These are phyloP conservation scores for Akanthomyces uredinophilus DNA, from an alignment of 2,329 filamentous ascomycete species.

Conservation along the genomic window DNA sequence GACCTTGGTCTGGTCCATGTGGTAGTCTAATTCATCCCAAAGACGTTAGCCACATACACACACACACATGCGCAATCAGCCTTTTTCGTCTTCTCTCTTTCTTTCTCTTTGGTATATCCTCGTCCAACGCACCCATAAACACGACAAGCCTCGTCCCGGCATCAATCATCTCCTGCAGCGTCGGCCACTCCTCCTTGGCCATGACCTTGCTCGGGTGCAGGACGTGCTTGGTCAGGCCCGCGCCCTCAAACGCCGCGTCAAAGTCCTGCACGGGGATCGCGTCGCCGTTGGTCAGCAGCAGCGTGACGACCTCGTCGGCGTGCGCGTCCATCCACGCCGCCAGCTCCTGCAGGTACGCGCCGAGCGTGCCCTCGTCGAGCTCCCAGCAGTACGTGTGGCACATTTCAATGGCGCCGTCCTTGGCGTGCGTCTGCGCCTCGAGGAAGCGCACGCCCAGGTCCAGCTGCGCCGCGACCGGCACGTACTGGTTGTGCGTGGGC, in stretches of 20 bases:
- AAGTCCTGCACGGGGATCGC: constrained; percentile 51
- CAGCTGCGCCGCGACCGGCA: constrained; percentile 53
- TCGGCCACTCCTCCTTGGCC: constrained; percentile 59
- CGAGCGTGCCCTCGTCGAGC: constrained; percentile 53
- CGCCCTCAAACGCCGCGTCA: constrained; percentile 46
- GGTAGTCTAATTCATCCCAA: constrained; percentile 53
- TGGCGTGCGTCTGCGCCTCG: constrained; percentile 57
- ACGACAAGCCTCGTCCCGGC: constrained; percentile 59
- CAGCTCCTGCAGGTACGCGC: constrained; percentile 50
- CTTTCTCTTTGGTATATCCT: too few species aligned
- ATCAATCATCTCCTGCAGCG: constrained; percentile 60
- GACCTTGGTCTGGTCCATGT: constrained; percentile 43
- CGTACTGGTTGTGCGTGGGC: constrained; percentile 54
- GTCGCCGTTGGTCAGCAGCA: constrained; percentile 60
- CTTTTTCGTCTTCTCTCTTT: too few species aligned
- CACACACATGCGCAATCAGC: neutral
- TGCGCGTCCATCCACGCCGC: constrained; percentile 57
- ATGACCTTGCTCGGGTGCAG: constrained; percentile 43
- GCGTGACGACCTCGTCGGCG: constrained; percentile 55
- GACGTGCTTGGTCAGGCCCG: constrained; percentile 52
- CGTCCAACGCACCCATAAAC: constrained; percentile 54
- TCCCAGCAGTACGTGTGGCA: constrained; percentile 61
- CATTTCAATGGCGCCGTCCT: constrained; percentile 47
- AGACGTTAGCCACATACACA: neutral
- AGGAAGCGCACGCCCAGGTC: constrained; percentile 59